A percentile compares a stretch with the other conserved stretches of the same genome.
Evolutionary conservation across 208 protist genomes (phyloP).

Genomic region (Trichomonas tenax): DNA sequence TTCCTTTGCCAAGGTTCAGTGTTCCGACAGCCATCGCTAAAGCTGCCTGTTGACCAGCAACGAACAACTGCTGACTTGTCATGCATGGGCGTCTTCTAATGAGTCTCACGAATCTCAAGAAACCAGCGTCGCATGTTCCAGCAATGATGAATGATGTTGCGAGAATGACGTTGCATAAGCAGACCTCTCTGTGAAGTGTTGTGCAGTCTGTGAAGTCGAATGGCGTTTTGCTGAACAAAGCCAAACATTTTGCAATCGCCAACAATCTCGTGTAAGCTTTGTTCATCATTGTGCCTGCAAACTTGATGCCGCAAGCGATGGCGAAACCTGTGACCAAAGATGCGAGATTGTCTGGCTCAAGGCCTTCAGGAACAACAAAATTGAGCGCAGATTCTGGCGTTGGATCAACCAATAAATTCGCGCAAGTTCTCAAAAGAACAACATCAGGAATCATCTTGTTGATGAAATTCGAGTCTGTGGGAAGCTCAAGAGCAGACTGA

Average conservation of each 20-base stretch:
- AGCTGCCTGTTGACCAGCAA: background rate
- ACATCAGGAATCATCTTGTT: background rate
- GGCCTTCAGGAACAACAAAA: background rate
- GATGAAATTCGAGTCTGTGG: background rate
- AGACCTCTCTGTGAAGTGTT: background rate
- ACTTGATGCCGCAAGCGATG: conserved; percentile 9
- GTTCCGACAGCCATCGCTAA: background rate
- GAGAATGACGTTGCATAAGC: background rate
- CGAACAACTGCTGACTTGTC: background rate
- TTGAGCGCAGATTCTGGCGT: background rate
- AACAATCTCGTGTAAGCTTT: background rate
- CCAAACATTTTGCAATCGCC: background rate
- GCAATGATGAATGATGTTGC: background rate
- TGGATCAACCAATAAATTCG: background rate
- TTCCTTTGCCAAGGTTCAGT: background rate
- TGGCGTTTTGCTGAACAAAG: background rate
- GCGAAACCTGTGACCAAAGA: background rate
- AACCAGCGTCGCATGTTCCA: background rate
- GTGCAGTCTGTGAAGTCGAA: background rate
- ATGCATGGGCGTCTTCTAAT: background rate
- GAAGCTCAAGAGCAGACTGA: background rate
- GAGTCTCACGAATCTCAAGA: background rate
- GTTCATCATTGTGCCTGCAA: background rate
- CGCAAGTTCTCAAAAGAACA: background rate
- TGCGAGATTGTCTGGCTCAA: background rate